Evolutionary conservation across 768 basidiomycete genomes (phyloP).

Genomic region (Tylopilus subfusipes): DNA sequence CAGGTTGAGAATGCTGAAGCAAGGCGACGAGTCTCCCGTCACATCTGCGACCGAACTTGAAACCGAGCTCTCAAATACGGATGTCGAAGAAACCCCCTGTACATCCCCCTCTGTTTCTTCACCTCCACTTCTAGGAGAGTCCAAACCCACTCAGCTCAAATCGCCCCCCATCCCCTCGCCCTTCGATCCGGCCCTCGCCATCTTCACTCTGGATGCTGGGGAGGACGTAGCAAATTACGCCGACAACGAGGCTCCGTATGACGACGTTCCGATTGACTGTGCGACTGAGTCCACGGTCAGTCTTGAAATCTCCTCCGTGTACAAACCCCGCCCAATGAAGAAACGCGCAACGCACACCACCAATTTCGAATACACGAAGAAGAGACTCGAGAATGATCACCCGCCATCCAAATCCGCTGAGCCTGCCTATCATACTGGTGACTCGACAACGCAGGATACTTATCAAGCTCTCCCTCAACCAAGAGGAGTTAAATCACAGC

Average conservation of each 20-base stretch:
- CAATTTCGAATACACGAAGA: constrained; percentile 9
- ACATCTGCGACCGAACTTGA: constrained; percentile 39
- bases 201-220: constrained; percentile 50
- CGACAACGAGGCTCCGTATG: constrained; percentile 23
- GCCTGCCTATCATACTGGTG: background rate
- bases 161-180: constrained; percentile 12
- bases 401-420: constrained; percentile 5
- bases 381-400: constrained; percentile 29
- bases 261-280: background rate
- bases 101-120: constrained; percentile 7
- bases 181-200: constrained; percentile 28
- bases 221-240: constrained; percentile 33
- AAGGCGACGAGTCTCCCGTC: constrained; percentile 35
- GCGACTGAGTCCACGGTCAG: constrained; percentile 39
- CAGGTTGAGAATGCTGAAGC: constrained; percentile 19
- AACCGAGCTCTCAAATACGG: constrained; percentile 34
- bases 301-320: constrained; percentile 68
- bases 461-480: background rate
- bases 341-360: constrained; percentile 34
- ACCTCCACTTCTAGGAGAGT: constrained; percentile 3
- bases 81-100: constrained; percentile 33
- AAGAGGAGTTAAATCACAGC: constrained; percentile 32
- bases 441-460: background rate
- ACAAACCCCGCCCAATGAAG: constrained; percentile 68
- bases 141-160: background rate